Evolutionary conservation across 1,139 yeast genomes (phyloP).

Genomic region (Kodamaea fungicola): DNA sequence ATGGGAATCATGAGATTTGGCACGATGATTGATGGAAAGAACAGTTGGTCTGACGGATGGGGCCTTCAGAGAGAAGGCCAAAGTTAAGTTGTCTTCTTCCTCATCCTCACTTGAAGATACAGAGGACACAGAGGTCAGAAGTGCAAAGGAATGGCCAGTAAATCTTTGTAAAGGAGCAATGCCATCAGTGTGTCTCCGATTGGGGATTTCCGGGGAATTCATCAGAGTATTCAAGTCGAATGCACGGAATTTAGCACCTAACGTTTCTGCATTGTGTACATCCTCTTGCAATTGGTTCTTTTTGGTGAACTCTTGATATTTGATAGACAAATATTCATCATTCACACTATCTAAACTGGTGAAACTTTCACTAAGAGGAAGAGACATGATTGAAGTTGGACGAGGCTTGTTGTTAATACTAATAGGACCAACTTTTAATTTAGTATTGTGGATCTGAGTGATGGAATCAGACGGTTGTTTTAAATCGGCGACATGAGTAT

Average conservation of each 20-base stretch:
- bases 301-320: slow-evolving; percentile 31
- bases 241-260: slow-evolving; percentile 29
- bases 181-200: slow-evolving; percentile 9
- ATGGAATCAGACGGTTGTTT: neutral
- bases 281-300: slow-evolving; percentile 3
- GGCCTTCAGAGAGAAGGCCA: slow-evolving; percentile 47
- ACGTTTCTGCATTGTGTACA: neutral
- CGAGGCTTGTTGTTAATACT: slow-evolving; percentile 23
- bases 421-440: slow-evolving; percentile 33
- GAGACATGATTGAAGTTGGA: slow-evolving; percentile 40
- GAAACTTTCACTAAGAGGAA: slow-evolving; percentile 70
- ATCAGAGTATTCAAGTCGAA: slow-evolving; percentile 40
- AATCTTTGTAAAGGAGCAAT: slow-evolving; percentile 13
- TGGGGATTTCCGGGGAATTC: slow-evolving; percentile 19
- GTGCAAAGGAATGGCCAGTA: slow-evolving; percentile 5
- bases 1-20: slow-evolving; percentile 45
- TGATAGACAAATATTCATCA: slow-evolving; percentile 47
- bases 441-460: slow-evolving; percentile 1
- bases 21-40: slow-evolving; percentile 31
- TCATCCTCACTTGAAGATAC: slow-evolving; percentile 19
- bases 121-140: slow-evolving; percentile 13
- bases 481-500: neutral
- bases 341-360: slow-evolving; percentile 74
- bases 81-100: slow-evolving; percentile 49
- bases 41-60: slow-evolving; percentile 40